A percentile compares a stretch with the other conserved stretches of the same genome.
Conservation (phyloP, 164 flowering plant species). For the Magnolia changhungtana region DNA sequence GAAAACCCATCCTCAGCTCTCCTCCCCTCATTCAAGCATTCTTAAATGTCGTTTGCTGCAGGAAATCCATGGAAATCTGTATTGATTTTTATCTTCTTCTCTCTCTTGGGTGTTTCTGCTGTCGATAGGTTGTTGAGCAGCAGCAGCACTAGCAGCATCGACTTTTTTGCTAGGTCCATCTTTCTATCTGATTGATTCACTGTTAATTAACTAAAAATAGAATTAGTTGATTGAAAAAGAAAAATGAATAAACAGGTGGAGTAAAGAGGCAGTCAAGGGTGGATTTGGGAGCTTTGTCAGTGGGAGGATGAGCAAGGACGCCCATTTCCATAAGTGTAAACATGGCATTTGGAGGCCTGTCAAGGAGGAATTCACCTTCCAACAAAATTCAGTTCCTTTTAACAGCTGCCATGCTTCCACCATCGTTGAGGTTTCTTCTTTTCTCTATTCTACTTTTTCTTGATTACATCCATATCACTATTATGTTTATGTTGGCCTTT, state of each 20-base stretch:
- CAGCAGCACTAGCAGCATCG: neutral
- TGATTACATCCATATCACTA: neutral
- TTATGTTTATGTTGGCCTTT: neutral
- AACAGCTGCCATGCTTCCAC: conserved; percentile 94
- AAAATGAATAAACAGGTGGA: neutral
- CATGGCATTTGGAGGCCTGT: conserved; percentile 16
- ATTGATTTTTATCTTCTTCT: neutral
- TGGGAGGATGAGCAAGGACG: neutral
- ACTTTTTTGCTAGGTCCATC: neutral
- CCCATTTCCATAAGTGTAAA: neutral
- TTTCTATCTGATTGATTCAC: neutral
- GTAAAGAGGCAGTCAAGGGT: neutral
- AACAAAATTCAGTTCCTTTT: conserved; percentile 64
- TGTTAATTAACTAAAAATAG: neutral
- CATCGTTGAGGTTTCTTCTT: conserved; percentile 67
- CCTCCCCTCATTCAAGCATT: no score
- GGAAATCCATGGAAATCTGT: neutral
- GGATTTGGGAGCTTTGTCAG: conserved; percentile 1
- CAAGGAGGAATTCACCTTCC: conserved; percentile 68
- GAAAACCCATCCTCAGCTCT: no score
- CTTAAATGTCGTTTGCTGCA: neutral
- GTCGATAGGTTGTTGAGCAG: neutral
- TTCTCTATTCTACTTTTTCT: neutral
- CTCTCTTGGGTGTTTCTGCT: neutral
- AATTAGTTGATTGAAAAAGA: neutral